A percentile compares a stretch with the other conserved stretches of the same genome.
phyloP scores from a whole-genome alignment of 805 yeast species.

The Isabelozyma pseudorhagii region DNA sequence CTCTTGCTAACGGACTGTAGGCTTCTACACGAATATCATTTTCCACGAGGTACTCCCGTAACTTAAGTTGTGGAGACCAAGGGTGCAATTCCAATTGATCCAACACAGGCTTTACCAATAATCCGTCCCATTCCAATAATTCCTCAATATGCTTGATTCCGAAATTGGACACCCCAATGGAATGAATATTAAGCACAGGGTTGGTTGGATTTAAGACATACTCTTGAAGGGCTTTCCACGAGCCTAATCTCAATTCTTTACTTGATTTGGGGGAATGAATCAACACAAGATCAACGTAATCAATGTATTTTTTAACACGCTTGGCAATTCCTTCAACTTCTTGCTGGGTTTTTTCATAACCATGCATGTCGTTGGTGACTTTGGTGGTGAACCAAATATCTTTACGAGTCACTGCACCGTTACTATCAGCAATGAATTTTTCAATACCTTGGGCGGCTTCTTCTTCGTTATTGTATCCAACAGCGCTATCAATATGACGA shows the following conservation, averaged over 20 bases:
- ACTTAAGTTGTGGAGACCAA: constrained; percentile 67
- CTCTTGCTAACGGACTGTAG: constrained; percentile 74
- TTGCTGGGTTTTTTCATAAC: constrained; percentile 31
- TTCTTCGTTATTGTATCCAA: constrained; percentile 58
- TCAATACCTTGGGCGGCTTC: constrained; percentile 61
- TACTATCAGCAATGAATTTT: constrained; percentile 46
- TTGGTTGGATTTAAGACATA: constrained; percentile 40
- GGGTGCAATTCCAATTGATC: constrained; percentile 85
- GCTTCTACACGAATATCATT: constrained; percentile 66
- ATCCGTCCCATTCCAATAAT: constrained; percentile 53
- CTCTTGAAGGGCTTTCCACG: constrained; percentile 76
- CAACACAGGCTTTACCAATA: constrained; percentile 52
- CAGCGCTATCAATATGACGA: constrained; percentile 75
- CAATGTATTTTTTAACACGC: constrained; percentile 28
- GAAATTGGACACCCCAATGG: constrained; percentile 79
- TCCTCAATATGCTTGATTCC: constrained; percentile 60
- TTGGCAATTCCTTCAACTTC: constrained; percentile 27
- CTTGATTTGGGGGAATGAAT: constrained; percentile 51
- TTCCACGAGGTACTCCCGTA: constrained; percentile 57
- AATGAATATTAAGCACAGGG: constrained; percentile 52
- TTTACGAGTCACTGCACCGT: constrained; percentile 17
- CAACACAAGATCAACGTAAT: constrained; percentile 38
- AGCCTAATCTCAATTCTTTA: constrained; percentile 48
- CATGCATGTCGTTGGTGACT: constrained; percentile 26
- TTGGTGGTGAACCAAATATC: constrained; percentile 39